phyloP scores from a whole-genome alignment of 805 yeast genomes.

The Starmerella tilneyi region DNA sequence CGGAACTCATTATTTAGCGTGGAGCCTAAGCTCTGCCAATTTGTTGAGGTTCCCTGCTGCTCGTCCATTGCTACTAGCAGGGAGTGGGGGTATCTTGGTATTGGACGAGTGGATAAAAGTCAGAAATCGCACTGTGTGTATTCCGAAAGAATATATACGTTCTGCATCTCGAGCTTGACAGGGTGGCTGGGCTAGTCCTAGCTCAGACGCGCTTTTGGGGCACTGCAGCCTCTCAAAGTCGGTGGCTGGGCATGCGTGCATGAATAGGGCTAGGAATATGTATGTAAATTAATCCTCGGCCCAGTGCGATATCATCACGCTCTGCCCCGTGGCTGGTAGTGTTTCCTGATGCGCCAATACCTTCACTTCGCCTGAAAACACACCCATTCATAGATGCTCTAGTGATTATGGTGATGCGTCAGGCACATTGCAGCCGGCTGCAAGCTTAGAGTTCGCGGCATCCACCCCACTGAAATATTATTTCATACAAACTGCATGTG shows the following conservation, averaged over 20 bases:
- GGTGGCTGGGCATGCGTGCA: neutral
- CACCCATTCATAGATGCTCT: neutral
- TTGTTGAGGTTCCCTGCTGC: neutral
- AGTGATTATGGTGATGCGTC: neutral
- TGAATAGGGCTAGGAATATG: slow-evolving; percentile 1
- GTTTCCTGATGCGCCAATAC: neutral
- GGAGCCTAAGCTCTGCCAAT: slow-evolving; percentile 19
- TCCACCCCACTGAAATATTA: no score
- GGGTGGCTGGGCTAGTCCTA: neutral
- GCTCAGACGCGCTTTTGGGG: no score
- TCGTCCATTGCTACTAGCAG: no score
- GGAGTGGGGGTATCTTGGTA: no score
- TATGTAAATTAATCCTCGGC: neutral
- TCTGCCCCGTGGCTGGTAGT: neutral
- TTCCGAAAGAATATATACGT: no score
- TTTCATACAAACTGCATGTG: no score
- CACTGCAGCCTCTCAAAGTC: no score
- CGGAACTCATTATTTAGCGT: slow-evolving; percentile 11
- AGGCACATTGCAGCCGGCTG: no score
- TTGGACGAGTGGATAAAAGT: neutral
- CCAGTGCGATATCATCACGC: neutral
- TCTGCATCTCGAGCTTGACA: neutral
- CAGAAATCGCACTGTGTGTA: no score
- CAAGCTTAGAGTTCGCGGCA: no score
- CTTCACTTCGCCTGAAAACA: no score